phyloP scores from a whole-genome alignment of 306 rosid species.

The Quercus alba region DNA sequence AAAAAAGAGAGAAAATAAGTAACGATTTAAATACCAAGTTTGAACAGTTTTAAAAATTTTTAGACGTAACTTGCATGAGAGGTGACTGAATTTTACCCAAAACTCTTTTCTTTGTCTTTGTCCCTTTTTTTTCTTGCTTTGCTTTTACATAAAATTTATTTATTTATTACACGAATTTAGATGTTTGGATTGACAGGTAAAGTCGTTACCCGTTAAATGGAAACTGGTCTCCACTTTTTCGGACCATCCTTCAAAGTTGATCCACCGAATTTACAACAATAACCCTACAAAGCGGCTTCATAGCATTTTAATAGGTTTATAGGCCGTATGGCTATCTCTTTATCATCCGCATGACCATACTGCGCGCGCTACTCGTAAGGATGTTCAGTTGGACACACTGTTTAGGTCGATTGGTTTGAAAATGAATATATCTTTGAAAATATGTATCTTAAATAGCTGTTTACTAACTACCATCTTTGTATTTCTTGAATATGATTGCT shows the following conservation, averaged over 20 bases:
- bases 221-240: constrained; percentile 35
- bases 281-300: constrained; percentile 20
- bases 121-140: not conserved
- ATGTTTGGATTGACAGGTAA: constrained; percentile 50
- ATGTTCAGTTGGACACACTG: not conserved
- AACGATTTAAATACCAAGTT: too few relatives aligned
- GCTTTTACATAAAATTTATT: not conserved
- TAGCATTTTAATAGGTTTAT: not conserved
- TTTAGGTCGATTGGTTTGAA: not conserved
- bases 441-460: too few relatives aligned
- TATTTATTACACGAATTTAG: not conserved
- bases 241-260: constrained; percentile 26
- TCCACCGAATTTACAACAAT: not conserved
- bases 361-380: not conserved
- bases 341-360: not conserved
- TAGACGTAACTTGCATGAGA: too few relatives aligned
- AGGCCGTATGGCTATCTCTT: not conserved
- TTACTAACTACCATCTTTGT: too few relatives aligned
- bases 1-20: too few relatives aligned
- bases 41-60: too few relatives aligned
- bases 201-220: constrained; percentile 54
- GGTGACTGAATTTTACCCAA: too few relatives aligned
- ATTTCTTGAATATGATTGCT: too few relatives aligned
- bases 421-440: not conserved
- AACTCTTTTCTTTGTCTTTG: too few relatives aligned